Evolutionary conservation across 2,329 filamentous ascomycete genomes (phyloP).

Genomic region (Trichoderma pleuroti): DNA sequence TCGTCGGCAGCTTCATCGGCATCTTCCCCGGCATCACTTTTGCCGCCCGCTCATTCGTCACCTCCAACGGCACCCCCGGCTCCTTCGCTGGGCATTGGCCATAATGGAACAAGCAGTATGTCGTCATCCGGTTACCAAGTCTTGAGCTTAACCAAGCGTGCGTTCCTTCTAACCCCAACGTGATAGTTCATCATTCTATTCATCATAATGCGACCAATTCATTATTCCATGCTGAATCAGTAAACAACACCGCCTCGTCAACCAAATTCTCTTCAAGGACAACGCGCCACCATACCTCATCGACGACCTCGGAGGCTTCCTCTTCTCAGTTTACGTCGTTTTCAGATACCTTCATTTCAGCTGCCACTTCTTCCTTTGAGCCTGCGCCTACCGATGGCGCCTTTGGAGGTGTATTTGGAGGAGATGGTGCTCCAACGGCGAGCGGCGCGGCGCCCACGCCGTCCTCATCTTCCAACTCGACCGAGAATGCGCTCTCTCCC

Average conservation of each 20-base stretch:
- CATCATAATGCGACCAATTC: conserved; percentile 1
- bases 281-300: not conserved
- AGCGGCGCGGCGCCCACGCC: conserved; percentile 21
- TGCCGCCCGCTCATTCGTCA: conserved; percentile 33
- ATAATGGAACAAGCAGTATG: conserved; percentile 27
- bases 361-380: conserved; percentile 1
- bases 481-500: conserved; percentile 28
- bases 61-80: conserved; percentile 20
- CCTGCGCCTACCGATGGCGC: conserved; percentile 4
- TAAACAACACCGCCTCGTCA: not conserved
- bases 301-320: not conserved
- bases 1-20: not conserved
- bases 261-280: not conserved
- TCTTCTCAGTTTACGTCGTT: not conserved
- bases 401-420: not conserved
- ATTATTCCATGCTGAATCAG: not conserved
- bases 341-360: not conserved
- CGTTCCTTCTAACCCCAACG: not conserved
- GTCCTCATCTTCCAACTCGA: conserved; percentile 23
- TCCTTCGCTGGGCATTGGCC: conserved; percentile 18
- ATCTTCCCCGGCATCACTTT: conserved; percentile 15
- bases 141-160: not conserved
- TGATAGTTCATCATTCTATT: not conserved
- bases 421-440: not conserved
- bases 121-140: not conserved